Evolutionary conservation across 2,329 filamentous ascomycete genomes (phyloP), one percentile per base, ranked within the genome.

Genomic region (Didymella sp.): DNA sequence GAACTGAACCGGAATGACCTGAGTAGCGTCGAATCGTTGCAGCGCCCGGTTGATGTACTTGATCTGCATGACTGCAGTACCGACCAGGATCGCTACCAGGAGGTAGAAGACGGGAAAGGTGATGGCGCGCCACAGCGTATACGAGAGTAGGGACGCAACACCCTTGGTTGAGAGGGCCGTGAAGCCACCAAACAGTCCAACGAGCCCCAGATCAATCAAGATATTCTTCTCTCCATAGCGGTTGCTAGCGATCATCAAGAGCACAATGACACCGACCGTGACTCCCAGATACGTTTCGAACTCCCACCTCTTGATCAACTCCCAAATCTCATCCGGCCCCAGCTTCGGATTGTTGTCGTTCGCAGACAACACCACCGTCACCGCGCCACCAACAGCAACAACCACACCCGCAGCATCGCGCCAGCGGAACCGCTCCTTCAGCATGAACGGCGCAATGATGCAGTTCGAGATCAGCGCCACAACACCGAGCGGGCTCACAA

Each of bases 141-240:
- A 93, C 0, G 95, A 97, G 19, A 99, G 84, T 79, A 99, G 88
- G 0, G 95, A 98, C 1, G 95, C 94, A 35, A 99, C 91, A 53
- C 95, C 95, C 76, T 99, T 99, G 27, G 95, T 99, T 1, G 94
- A 92, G 6, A 99, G 83, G 11, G 91, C 95, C n/a, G 95, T 99
- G 77, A 97, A 99, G 58, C 92, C 95, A 64, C 92, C 95, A 78
- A 96, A 98, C 5, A 99, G 80, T 3, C 91, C 95, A 38, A 99
- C 95, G 33, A 99, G 85, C 9, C 94, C 93, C 33, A 99, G 81
- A 74, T 99, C 95, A 62, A 99, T 92, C 61, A 98, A 78, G 51
- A 98, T 96, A 0, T 89, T 93, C 67, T 87, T 88, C 55, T 88
- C 84, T n/a, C 95, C 95, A 75, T 94, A 96, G 59, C 82, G 87